Evolutionary conservation across 2,329 filamentous ascomycete species (phyloP), one percentile per base, ranked within the genome.

Genomic region (Gaeumannomyces sp.): DNA sequence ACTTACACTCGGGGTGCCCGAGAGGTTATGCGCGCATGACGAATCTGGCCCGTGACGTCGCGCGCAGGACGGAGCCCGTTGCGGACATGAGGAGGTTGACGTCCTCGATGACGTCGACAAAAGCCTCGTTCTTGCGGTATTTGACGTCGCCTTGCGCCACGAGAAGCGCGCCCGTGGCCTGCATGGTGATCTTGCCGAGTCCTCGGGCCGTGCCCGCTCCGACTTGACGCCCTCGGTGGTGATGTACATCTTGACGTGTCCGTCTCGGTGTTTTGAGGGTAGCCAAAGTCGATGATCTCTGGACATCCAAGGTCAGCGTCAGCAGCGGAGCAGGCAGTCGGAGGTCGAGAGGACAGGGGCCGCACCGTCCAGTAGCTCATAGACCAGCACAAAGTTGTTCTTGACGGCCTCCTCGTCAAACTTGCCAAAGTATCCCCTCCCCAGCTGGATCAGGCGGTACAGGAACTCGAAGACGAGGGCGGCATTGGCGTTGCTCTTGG

Each of bases 191-290:
- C 76, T 94, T 95, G 70, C 94, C 62, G 94, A 97, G 76, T 99
- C 94, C 75, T 97, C 92, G 79, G 88, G 89, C 70, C 85, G 88
- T 79, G 88, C 89, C 70, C 85, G 88, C 76, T 93, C 93, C 38
- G 93, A 96, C 78, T 97, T 97, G 79, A 99, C 94, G 66, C 95
- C 95, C 80, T 99, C 95, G 50, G 95, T 99, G 59, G 96, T 99
- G 74, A 99, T 99, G 83, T 99, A 99, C 94, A 98, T 98, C 80
- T 99, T 99, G 72, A 99, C 22, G 95, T 98, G 76, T 99, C 95
- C 64, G 94, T 97, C 79, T 99, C 95, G 68, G 95, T 99, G 77
- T 98, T 98, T 77, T 99, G 95, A 45, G 95, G 95, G 76, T 99
- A 99, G 68, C 95, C 95, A 78, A 99, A 99, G 78, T 99, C 95